Percentiles rank a stretch among this genome's conserved stretches.
These are phyloP conservation scores for Apiospora aurea DNA, from an alignment of 2,329 filamentous ascomycete species.

Conservation along the genomic window DNA sequence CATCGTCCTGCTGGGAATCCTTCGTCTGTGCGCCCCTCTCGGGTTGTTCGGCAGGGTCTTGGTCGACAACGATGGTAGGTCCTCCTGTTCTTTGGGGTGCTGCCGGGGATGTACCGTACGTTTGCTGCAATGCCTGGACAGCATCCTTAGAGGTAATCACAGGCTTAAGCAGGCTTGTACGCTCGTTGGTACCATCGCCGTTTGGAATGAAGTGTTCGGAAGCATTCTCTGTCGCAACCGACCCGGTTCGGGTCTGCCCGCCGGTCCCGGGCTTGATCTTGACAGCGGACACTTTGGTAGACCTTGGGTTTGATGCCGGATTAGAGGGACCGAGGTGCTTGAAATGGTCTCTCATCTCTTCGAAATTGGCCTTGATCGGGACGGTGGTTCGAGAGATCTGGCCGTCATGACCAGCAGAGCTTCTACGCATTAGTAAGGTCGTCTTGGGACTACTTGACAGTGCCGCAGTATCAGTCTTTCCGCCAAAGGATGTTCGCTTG, in stretches of 20 bases:
- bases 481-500: conserved; percentile 44
- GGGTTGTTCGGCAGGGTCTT: neutral
- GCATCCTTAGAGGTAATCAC: conserved; percentile 67
- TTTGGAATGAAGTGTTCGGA: conserved; percentile 28
- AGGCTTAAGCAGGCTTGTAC: conserved; percentile 56
- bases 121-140: conserved; percentile 64
- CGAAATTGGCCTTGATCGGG: conserved; percentile 65
- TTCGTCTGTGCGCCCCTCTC: neutral
- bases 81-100: conserved; percentile 32
- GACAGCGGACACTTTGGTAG: conserved; percentile 67
- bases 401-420: conserved; percentile 62
- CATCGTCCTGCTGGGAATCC: neutral
- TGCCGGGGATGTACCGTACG: conserved; percentile 54
- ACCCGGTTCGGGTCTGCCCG: conserved; percentile 34
- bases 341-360: conserved; percentile 69
- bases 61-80: conserved; percentile 21
- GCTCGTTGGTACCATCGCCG: conserved; percentile 46
- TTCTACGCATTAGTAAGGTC: conserved; percentile 66
- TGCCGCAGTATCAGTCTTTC: conserved; percentile 46
- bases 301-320: conserved; percentile 68
- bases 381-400: conserved; percentile 55
- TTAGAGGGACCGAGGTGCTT: conserved; percentile 73
- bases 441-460: conserved; percentile 58
- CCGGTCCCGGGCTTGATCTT: conserved; percentile 65
- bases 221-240: conserved; percentile 33